These are phyloP conservation scores for Penicillium paneum DNA, from an alignment of 2,329 filamentous ascomycete species.

Conservation along the genomic window DNA sequence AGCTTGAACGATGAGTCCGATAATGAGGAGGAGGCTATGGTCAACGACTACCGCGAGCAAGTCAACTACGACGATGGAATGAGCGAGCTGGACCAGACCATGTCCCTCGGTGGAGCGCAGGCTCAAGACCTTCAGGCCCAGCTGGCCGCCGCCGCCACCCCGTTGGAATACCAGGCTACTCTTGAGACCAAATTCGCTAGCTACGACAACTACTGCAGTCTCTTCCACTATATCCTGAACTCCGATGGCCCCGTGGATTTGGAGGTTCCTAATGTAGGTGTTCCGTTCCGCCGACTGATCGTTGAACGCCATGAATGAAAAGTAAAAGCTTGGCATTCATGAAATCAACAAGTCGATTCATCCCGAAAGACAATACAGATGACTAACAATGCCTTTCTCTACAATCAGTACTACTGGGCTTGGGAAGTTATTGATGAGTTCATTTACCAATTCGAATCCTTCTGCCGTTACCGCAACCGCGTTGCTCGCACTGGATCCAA, in stretches of 20 bases:
- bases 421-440: constrained; percentile 99
- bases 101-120: constrained; percentile 67
- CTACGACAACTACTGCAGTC: constrained; percentile 98
- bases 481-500: constrained; percentile 77
- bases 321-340: constrained; percentile 13
- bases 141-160: constrained; percentile 85
- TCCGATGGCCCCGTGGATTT: constrained; percentile 98
- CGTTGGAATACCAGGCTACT: constrained; percentile 91
- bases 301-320: constrained; percentile 15
- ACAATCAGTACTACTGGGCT: constrained; percentile 87
- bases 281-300: constrained; percentile 7
- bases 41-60: constrained; percentile 93
- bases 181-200: constrained; percentile 97
- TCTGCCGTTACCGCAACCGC: constrained; percentile 93
- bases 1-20: constrained; percentile 76
- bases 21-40: constrained; percentile 91
- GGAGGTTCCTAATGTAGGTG: constrained; percentile 87
- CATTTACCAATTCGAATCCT: constrained; percentile 99
- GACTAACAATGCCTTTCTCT: constrained; percentile 12
- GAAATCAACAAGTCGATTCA: not conserved
- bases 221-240: constrained; percentile 99
- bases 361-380: not conserved
- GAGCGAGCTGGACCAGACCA: constrained; percentile 74
- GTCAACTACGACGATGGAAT: constrained; percentile 88
- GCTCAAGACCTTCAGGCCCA: constrained; percentile 91